A percentile compares a stretch with the other conserved stretches of the same genome.
phyloP scores from a whole-genome alignment of 2,329 filamentous ascomycete species.

The Ophiostoma novo-ulmi region DNA sequence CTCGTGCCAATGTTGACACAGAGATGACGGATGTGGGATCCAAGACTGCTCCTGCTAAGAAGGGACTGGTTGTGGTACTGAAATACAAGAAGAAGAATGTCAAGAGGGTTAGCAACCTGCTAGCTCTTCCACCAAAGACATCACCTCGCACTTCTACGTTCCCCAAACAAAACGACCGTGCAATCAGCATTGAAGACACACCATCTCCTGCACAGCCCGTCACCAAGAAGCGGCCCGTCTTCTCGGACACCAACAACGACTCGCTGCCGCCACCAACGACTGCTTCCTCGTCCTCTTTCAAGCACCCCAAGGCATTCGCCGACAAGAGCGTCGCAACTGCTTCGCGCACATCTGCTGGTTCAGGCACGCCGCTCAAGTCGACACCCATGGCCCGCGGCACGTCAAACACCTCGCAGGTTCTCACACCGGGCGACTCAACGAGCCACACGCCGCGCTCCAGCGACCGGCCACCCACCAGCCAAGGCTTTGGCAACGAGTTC shows the following conservation, averaged over 20 bases:
- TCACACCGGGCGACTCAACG: conserved; percentile 46
- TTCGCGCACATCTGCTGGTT: conserved; percentile 32
- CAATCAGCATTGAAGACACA: conserved; percentile 40
- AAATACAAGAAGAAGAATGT: conserved; percentile 46
- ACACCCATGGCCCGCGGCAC: conserved; percentile 50
- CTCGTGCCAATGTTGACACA: conserved; percentile 21
- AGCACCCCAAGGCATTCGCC: conserved; percentile 32
- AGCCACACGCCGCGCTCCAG: conserved; percentile 40
- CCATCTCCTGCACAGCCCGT: conserved; percentile 34
- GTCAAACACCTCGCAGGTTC: conserved; percentile 49
- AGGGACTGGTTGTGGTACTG: conserved; percentile 41
- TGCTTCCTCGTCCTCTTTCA: conserved; percentile 28
- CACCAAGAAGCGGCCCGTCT: conserved; percentile 48
- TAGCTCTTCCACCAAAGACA: conserved; percentile 43
- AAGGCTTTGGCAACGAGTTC: conserved; percentile 30
- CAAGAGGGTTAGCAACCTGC: conserved; percentile 43
- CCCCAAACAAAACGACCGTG: conserved; percentile 37
- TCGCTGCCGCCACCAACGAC: conserved; percentile 29
- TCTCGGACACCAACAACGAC: conserved; percentile 30
- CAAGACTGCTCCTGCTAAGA: conserved; percentile 17
- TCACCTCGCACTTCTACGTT: conserved; percentile 32
- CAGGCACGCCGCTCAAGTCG: conserved; percentile 49
- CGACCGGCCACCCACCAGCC: conserved; percentile 38
- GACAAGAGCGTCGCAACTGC: conserved; percentile 37
- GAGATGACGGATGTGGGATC: conserved; percentile 7